These are phyloP conservation scores for Fusarium neocosmosporiellum DNA, from an alignment of 2,329 filamentous ascomycete genomes.

Conservation along the genomic window DNA sequence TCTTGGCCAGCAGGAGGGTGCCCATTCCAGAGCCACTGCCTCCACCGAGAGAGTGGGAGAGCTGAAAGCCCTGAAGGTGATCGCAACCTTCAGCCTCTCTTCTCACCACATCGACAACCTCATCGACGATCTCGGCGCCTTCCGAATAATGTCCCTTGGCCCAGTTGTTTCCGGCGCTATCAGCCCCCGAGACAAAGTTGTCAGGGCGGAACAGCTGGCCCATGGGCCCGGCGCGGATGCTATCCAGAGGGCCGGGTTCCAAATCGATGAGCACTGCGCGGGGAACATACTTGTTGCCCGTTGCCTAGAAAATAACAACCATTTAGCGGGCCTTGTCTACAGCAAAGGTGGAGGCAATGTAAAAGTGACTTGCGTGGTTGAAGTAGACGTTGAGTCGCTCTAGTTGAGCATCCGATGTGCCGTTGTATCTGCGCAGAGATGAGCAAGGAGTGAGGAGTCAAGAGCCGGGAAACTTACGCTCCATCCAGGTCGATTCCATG, in stretches of 20 bases:
- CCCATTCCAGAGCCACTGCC: conserved; percentile 99
- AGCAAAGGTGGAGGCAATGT: neutral
- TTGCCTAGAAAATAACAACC: conserved; percentile 68
- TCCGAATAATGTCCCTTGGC: conserved; percentile 99
- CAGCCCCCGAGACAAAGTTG: conserved; percentile 99
- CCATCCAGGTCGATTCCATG: conserved; percentile 97
- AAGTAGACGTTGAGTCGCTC: conserved; percentile 99
- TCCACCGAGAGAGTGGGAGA: conserved; percentile 99
- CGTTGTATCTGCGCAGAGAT: conserved; percentile 70
- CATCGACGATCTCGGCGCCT: conserved; percentile 97
- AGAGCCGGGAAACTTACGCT: conserved; percentile 66
- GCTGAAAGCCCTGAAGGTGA: conserved; percentile 99
- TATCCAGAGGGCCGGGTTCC: conserved; percentile 99
- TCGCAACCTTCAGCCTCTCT: conserved; percentile 99
- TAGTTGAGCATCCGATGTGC: conserved; percentile 96
- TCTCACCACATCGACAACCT: conserved; percentile 97
- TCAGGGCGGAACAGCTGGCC: conserved; percentile 99
- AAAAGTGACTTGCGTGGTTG: conserved; percentile 69
- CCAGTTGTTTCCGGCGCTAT: conserved; percentile 99
- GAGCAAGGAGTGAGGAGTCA: conserved; percentile 3
- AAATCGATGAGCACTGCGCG: conserved; percentile 99
- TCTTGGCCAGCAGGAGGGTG: conserved; percentile 99
- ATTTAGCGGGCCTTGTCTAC: conserved; percentile 7
- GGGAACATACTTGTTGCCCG: conserved; percentile 98
- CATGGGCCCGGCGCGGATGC: conserved; percentile 96